Evolutionary conservation across 139 green algal genomes (phyloP).

Genomic region (Micractinium conductrix): DNA sequence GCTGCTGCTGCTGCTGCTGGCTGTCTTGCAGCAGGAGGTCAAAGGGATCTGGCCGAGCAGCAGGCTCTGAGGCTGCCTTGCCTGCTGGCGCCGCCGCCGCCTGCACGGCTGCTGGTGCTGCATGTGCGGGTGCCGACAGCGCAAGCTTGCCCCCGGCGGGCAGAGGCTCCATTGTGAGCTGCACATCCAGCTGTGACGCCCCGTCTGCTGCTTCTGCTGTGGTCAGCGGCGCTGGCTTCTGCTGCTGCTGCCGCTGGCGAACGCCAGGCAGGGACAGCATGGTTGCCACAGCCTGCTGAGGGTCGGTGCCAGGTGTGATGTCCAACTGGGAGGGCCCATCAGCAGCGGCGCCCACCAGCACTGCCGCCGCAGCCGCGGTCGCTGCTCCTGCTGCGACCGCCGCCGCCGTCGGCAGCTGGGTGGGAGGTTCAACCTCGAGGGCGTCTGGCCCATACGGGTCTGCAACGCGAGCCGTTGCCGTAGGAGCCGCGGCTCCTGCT

Average conservation of each 20-base stretch:
- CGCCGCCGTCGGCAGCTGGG: background rate
- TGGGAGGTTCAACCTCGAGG: constrained; percentile 12
- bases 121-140: no score
- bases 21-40: no score
- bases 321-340: constrained; percentile 33
- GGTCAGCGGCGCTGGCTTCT: background rate
- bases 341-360: background rate
- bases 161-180: background rate
- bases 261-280: background rate
- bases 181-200: constrained; percentile 24
- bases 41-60: no score
- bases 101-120: no score
- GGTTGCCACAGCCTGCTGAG: background rate
- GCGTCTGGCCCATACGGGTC: constrained; percentile 13
- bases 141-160: no score
- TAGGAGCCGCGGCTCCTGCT: background rate
- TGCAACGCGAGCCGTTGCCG: no score
- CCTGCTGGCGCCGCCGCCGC: no score
- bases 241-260: no score
- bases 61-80: no score
- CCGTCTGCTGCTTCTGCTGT: background rate
- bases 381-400: background rate
- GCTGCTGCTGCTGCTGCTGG: background rate
- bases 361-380: background rate
- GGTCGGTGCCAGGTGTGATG: background rate